Percentiles rank a stretch among this genome's conserved stretches.
Evolutionary conservation across 768 basidiomycete genomes (phyloP).

Genomic region (Rubroboletus satanas): DNA sequence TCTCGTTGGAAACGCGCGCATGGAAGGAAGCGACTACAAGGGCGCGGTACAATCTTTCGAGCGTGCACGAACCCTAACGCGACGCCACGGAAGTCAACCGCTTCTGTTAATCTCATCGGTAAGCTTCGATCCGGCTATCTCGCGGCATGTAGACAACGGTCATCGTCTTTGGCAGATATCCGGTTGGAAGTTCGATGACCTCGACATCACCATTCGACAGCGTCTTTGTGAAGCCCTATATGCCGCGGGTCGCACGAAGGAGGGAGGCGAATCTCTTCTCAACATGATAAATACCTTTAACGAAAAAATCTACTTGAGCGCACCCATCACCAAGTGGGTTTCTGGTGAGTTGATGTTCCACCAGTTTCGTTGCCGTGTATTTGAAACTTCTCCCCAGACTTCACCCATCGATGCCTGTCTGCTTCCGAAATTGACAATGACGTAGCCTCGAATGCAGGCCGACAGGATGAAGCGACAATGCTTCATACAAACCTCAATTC

Average conservation of each 20-base stretch:
- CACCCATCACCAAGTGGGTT: neutral
- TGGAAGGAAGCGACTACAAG: neutral
- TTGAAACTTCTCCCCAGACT: neutral
- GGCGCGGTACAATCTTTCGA: neutral
- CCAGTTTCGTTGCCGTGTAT: neutral
- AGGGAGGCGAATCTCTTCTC: neutral
- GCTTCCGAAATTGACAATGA: neutral
- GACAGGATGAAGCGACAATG: neutral
- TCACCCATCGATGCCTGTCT: neutral
- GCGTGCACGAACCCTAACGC: neutral
- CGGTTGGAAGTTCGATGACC: neutral
- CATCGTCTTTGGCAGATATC: neutral
- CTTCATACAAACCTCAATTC: too few species aligned
- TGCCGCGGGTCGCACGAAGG: neutral
- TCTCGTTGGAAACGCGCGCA: neutral
- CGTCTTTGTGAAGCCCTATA: neutral
- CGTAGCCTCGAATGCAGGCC: neutral
- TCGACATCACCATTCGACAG: neutral
- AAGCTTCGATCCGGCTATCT: neutral
- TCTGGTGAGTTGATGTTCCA: neutral
- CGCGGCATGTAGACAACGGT: too few species aligned
- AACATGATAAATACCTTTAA: neutral
- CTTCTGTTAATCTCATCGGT: neutral
- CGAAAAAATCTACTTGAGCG: neutral
- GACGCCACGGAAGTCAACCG: neutral